phyloP scores from a whole-genome alignment of 176 grass and related monocot genomes.

The Pontederia crassipes region DNA sequence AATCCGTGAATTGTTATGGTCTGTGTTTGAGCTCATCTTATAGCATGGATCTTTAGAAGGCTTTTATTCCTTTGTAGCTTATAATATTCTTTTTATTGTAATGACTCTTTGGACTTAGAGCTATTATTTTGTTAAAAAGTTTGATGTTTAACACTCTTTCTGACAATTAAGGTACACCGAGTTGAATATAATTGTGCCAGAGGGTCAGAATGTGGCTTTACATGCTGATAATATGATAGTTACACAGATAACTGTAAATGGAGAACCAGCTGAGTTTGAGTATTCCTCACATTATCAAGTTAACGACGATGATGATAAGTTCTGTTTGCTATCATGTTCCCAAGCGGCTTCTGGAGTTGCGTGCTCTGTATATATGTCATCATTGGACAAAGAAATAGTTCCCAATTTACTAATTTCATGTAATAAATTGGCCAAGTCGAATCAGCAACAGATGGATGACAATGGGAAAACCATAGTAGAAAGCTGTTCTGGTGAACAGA shows the following conservation, averaged over 20 bases:
- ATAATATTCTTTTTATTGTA: too few species aligned
- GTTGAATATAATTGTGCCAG: conserved; percentile 58
- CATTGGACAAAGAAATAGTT: conserved; percentile 55
- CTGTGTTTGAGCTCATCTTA: too few species aligned
- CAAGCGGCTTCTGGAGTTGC: conserved; percentile 80
- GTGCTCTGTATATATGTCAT: conserved; percentile 55
- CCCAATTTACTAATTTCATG: conserved; percentile 69
- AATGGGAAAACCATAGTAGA: conserved; percentile 31
- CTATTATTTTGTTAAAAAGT: too few species aligned
- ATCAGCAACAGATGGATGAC: conserved; percentile 36
- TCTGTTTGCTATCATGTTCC: conserved; percentile 65
- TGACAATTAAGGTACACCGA: conserved; percentile 69
- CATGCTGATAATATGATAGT: conserved; percentile 81
- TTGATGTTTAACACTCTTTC: too few species aligned
- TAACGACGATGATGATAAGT: conserved; percentile 49
- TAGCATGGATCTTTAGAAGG: too few species aligned
- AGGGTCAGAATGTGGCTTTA: conserved; percentile 57
- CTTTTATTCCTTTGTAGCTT: too few species aligned
- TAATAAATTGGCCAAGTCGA: conserved; percentile 40
- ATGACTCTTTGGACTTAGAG: too few species aligned
- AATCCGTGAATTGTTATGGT: too few species aligned
- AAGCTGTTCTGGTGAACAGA: conserved; percentile 27
- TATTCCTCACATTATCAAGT: conserved; percentile 70
- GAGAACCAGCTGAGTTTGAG: conserved; percentile 60
- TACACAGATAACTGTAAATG: conserved; percentile 69